Evolutionary conservation across 139 green algal species (phyloP).

Genomic region (Volvox reticuliferus): DNA sequence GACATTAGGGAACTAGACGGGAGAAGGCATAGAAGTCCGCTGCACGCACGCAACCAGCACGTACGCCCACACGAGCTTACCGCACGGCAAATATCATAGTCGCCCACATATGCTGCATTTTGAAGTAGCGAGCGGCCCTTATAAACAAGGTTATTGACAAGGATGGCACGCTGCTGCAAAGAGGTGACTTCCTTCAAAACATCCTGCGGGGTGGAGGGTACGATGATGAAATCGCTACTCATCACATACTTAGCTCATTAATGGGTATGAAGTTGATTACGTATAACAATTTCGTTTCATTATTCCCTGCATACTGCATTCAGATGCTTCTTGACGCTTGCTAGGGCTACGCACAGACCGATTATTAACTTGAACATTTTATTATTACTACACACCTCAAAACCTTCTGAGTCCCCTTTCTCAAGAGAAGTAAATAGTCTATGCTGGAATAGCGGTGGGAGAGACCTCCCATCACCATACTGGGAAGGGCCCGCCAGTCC

Average conservation of each 20-base stretch:
- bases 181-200: conserved; percentile 8
- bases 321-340: too few species aligned
- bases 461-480: neutral
- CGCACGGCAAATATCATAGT: conserved; percentile 1
- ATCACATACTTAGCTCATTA: neutral
- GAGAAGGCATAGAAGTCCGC: too few species aligned
- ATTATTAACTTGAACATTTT: too few species aligned
- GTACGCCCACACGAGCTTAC: neutral
- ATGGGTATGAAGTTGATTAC: neutral
- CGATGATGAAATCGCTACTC: too few species aligned
- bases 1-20: too few species aligned
- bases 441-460: conserved; percentile 7
- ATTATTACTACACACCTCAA: conserved; percentile 7
- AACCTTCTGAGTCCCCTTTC: neutral
- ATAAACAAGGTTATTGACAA: conserved; percentile 23
- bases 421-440: neutral
- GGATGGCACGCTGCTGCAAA: neutral
- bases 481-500: conserved; percentile 26
- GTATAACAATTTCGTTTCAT: too few species aligned
- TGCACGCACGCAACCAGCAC: neutral
- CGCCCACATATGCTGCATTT: neutral
- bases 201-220: neutral
- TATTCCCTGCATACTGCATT: too few species aligned
- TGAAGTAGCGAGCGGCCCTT: neutral
- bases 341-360: too few species aligned